A percentile compares a stretch with the other conserved stretches of the same genome.
Evolutionary conservation across 352 stramenopile species (phyloP).

Genomic region (Globisporangium irregulare): DNA sequence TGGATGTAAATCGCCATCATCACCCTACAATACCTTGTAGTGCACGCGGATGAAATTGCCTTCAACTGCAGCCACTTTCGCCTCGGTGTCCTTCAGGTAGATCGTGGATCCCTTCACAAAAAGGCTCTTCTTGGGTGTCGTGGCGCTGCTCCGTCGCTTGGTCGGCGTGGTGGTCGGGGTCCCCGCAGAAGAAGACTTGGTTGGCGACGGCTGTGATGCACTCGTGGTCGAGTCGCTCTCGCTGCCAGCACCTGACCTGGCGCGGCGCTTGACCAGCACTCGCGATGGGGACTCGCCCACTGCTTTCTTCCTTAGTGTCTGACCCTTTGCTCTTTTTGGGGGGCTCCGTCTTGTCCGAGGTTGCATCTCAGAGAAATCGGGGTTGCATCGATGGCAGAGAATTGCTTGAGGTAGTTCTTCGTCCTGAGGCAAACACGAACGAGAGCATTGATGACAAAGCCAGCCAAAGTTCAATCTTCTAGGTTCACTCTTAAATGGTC

Average conservation of each 20-base stretch:
- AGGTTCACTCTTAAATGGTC: not conserved
- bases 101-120: slow-evolving; percentile 67
- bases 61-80: slow-evolving; percentile 61
- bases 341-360: not conserved
- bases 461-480: not conserved
- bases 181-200: slow-evolving; percentile 10
- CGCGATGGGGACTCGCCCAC: not conserved
- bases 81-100: slow-evolving; percentile 63
- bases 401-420: slow-evolving; percentile 16
- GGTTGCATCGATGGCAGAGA: slow-evolving; percentile 6
- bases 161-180: slow-evolving; percentile 23
- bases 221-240: slow-evolving; percentile 20
- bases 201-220: not conserved
- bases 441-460: not conserved
- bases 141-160: slow-evolving; percentile 22
- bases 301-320: not conserved
- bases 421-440: not conserved
- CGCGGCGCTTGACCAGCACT: slow-evolving; percentile 8
- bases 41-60: slow-evolving; percentile 76
- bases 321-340: not conserved
- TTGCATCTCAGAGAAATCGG: not conserved
- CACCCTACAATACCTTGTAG: slow-evolving; percentile 51
- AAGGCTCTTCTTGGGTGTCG: slow-evolving; percentile 34
- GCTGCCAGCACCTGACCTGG: not conserved
- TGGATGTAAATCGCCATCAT: not conserved